phyloP scores from a whole-genome alignment of 805 yeast genomes.

The Myxozyma mucilagina region DNA sequence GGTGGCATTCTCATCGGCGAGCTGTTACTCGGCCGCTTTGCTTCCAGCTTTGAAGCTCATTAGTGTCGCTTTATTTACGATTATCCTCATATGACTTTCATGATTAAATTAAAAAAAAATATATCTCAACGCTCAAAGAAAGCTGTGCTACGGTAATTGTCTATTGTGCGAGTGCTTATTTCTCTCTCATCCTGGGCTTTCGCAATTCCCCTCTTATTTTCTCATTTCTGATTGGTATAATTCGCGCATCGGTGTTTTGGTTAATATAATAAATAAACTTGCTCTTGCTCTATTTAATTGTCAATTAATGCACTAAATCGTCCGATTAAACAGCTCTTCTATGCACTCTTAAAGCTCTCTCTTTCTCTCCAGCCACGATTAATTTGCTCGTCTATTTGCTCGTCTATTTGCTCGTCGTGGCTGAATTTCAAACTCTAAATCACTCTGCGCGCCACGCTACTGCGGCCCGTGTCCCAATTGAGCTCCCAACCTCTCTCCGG shows the following conservation, averaged over 20 bases:
- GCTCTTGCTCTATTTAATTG: too few species aligned
- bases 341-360: too few species aligned
- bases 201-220: too few species aligned
- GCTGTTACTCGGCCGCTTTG: conserved; percentile 36
- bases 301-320: too few species aligned
- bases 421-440: too few species aligned
- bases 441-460: neutral
- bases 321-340: too few species aligned
- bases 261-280: neutral
- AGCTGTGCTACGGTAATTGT: too few species aligned
- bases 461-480: neutral
- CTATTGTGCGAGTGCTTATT: too few species aligned
- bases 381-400: conserved; percentile 12
- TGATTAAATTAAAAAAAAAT: neutral
- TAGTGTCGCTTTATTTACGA: neutral
- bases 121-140: neutral
- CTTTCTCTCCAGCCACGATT: too few species aligned
- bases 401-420: conserved; percentile 1
- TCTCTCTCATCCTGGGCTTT: too few species aligned
- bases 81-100: neutral
- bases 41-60: conserved; percentile 14
- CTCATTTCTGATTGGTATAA: neutral
- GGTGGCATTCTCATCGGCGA: conserved; percentile 38
- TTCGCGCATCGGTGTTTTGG: neutral
- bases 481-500: neutral